Evolutionary conservation across 1,139 yeast genomes (phyloP), one percentile per base, ranked within the genome.

Genomic region (Geotrichum australiense): DNA sequence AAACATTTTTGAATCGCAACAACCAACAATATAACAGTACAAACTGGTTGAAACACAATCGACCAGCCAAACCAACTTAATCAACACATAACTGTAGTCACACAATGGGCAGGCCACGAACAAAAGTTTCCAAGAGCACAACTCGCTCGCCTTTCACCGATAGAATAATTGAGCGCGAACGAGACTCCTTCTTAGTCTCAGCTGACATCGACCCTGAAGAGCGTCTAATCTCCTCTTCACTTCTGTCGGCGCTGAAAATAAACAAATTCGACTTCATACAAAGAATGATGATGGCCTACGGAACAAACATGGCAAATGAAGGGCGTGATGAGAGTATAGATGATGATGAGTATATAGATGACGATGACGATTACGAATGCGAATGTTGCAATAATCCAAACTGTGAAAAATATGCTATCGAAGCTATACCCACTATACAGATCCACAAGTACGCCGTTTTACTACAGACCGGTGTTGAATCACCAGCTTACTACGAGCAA

Each of bases 351-450:
- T 43, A 37, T 14, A 40, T 35, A 7, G 33, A 35, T 4, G 32
- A 39, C 5, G 35, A 41, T 16, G 50, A 45, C 3, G 33, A 20
- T 6, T 33, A 31, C 3, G 35, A 30, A n/a, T 43, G 33, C 3
- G 47, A 45, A 11, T 36, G 43, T 14, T 50, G 53, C 24, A 26
- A 44, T n/a, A 49, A 50, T 27, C 53, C 53, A 1, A 46, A 42
- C 11, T 49, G 53, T 35, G 26, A 28, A 31, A 43, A 48, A 22
- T 49, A 36, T 15, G 35, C 49, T 1, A 29, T 50, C 2, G 50
- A 39, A 1, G 39, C 46, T 7, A 34, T 39, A 26, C 38, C 34
- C 1, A 41, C 42, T n/a, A 45, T 47, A 24, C 37, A 40, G 18
- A 39, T 51, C 45, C 50, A 51, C 3, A 37, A 32, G 4, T 47